A percentile compares a stretch with the other conserved stretches of the same genome.
phyloP scores from a whole-genome alignment of 345 rosid species.

The Hibiscus syriacus region DNA sequence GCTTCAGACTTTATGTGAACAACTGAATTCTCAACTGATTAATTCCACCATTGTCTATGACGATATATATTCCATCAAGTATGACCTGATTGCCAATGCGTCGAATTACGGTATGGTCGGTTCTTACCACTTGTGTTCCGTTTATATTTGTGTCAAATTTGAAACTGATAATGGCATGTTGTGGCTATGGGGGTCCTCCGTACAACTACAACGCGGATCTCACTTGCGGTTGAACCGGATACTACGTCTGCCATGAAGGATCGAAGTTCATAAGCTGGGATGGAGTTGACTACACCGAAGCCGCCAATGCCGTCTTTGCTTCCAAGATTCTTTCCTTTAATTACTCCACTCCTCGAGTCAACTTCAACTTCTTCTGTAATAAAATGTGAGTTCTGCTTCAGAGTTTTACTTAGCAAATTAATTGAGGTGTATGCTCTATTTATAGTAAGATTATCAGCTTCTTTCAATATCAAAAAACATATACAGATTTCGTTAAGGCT shows the following conservation, averaged over 20 bases:
- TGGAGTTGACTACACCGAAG: conserved; percentile 66
- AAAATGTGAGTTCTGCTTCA: background rate
- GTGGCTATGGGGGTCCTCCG: conserved; percentile 50
- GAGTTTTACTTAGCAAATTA: too few relatives aligned
- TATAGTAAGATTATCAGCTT: too few relatives aligned
- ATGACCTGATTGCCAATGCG: conserved; percentile 37
- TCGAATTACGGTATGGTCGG: conserved; percentile 30
- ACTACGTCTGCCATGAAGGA: conserved; percentile 34
- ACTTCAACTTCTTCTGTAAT: conserved; percentile 42
- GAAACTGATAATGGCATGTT: conserved; percentile 32
- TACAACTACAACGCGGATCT: conserved; percentile 36
- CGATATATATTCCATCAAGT: conserved; percentile 30
- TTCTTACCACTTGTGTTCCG: conserved; percentile 16
- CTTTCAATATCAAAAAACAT: too few relatives aligned
- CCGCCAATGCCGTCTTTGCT: conserved; percentile 43
- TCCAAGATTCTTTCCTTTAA: conserved; percentile 31
- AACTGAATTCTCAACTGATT: conserved; percentile 34
- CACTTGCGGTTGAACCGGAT: too few relatives aligned
- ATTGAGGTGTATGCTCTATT: too few relatives aligned
- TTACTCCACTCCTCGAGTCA: conserved; percentile 36
- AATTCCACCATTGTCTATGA: conserved; percentile 42
- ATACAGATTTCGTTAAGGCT: too few relatives aligned
- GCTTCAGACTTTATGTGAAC: conserved; percentile 27
- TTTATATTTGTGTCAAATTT: background rate
- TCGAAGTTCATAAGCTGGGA: conserved; percentile 44